Base-by-base conservation (phyloP, 306 rosid species). In the Ochetophila trinervis region DNA sequence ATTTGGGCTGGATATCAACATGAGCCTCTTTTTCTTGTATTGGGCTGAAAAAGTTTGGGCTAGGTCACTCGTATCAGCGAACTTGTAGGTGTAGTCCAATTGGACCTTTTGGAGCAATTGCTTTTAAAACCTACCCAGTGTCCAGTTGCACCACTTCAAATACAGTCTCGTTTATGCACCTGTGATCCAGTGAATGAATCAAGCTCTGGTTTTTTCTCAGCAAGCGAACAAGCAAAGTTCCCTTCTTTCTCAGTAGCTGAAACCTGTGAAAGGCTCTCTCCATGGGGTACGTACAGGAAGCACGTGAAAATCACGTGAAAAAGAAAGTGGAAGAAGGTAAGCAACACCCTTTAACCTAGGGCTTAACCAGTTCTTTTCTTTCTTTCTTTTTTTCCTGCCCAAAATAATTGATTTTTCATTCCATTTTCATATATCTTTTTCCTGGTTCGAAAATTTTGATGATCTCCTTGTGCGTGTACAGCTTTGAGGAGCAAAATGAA, bases 291-390 rank as follows among this genome's bases (percentile, higher is more conserved):
- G 35, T 90, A 37, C 86, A 90, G 74, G 88, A 93, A 53, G 99
- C 99, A 50, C 96, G 97, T 37, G 82, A 90, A 55, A 93, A 93
- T 81, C 97, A 90, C 63, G 99, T 90, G 51, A 93, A 93, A 94
- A 93, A 93, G 96, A 93, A 93, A 71, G 99, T 81, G 2, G 99
- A 90, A 78, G 97, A 87, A 90, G 99, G 97, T 93, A 72, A 47
- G 53, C 45, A 8, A 40, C 10, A 12, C 45, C 45, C 6, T 40
- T 40, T 40, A 40, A 40, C 22, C 54, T 50, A 50, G 37, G 67
- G 30, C 49, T 63, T 17, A 14, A 27, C n/a, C 20, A 13, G 30
- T n/a, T 30, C 2, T n/a, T 19, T 47, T 13, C 8, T 40, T 6
- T 10, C 22, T 24, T 15, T 44, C 8, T 1, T 55, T 12, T 23